Conservation (phyloP, 2,329 filamentous ascomycete genomes). For the Helotiales sp. region DNA sequence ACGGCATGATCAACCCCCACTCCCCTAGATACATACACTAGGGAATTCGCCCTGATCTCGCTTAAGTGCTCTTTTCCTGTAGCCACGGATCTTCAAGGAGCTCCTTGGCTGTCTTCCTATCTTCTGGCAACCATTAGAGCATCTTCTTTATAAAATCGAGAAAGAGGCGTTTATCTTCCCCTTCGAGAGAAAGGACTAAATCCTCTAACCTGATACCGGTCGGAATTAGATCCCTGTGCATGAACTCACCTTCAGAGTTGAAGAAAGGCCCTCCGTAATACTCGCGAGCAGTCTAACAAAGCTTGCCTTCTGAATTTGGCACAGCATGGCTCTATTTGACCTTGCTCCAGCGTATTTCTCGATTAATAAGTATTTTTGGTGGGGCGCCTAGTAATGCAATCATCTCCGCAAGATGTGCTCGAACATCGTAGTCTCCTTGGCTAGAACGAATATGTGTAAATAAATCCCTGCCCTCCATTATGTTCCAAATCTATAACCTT, state of each 20-base stretch:
- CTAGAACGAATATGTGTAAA: conserved; percentile 96
- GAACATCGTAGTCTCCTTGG: conserved; percentile 96
- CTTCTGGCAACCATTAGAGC: conserved; percentile 37
- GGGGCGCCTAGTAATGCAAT: conserved; percentile 92
- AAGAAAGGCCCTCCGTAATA: conserved; percentile 41
- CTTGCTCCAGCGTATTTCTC: conserved; percentile 44
- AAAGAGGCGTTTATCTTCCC: conserved; percentile 36
- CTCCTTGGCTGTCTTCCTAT: conserved; percentile 36
- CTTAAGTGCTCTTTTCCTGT: no score
- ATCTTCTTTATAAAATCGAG: conserved; percentile 35
- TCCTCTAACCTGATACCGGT: conserved; percentile 32
- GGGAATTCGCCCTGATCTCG: no score
- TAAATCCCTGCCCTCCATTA: conserved; percentile 94
- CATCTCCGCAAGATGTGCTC: conserved; percentile 80
- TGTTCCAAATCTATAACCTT: conserved; percentile 42
- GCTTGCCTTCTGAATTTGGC: conserved; percentile 24
- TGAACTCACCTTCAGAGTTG: conserved; percentile 36
- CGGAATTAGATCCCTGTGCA: conserved; percentile 38
- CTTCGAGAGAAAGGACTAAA: conserved; percentile 30
- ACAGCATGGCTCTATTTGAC: conserved; percentile 75
- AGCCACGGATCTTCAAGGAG: conserved; percentile 36
- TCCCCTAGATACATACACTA: no score
- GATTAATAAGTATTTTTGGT: conserved; percentile 85
- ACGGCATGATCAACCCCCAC: no score
- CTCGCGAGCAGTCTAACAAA: conserved; percentile 36